Conservation (phyloP, 2,329 filamentous ascomycete species). For the Exserohilum turcica region DNA sequence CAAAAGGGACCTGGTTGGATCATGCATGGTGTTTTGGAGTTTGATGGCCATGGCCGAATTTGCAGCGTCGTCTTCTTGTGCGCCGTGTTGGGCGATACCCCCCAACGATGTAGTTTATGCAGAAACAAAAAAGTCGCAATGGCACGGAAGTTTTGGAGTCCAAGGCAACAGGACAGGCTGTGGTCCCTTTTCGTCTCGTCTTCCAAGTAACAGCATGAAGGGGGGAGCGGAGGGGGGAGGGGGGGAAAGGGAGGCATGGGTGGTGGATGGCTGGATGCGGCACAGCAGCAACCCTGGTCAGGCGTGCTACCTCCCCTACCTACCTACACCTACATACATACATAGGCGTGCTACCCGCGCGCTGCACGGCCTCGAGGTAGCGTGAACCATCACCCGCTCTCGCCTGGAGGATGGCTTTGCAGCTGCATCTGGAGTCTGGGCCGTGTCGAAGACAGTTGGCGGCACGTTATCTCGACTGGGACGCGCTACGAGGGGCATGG, state of each 20-base stretch:
- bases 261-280: neutral
- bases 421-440: slow-evolving; percentile 14
- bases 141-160: slow-evolving; percentile 12
- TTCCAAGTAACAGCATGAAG: slow-evolving; percentile 14
- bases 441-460: slow-evolving; percentile 15
- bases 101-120: slow-evolving; percentile 44
- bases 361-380: slow-evolving; percentile 36
- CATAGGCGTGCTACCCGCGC: slow-evolving; percentile 27
- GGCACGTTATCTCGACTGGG: slow-evolving; percentile 26
- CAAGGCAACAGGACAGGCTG: no score
- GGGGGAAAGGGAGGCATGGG: no score
- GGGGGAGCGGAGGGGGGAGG: no score
- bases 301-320: no score
- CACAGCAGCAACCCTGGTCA: slow-evolving; percentile 9
- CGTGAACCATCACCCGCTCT: slow-evolving; percentile 42
- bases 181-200: neutral
- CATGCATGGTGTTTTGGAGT: slow-evolving; percentile 42
- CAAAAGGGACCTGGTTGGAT: slow-evolving; percentile 40
- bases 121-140: slow-evolving; percentile 32
- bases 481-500: slow-evolving; percentile 17
- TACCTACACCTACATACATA: no score
- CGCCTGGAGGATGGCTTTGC: slow-evolving; percentile 25
- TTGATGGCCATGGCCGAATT: slow-evolving; percentile 29
- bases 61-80: slow-evolving; percentile 34
- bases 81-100: slow-evolving; percentile 20